A percentile compares a stretch with the other conserved stretches of the same genome.
phyloP scores from a whole-genome alignment of 371 early-diverging fungal species.

The Rhizopus arrhizus region DNA sequence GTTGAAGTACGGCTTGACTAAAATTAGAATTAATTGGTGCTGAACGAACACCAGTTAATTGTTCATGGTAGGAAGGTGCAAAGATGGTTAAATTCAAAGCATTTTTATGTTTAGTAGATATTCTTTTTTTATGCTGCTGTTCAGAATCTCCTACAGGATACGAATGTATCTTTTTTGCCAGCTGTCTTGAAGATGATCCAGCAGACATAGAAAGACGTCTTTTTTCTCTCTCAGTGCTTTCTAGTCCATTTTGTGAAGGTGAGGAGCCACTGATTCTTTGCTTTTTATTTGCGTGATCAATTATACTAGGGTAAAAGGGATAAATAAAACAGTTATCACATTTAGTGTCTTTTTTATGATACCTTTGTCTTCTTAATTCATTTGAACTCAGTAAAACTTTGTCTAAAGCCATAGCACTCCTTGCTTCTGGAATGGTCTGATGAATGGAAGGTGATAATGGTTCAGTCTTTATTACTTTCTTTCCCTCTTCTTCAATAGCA shows the following conservation, averaged over 20 bases:
- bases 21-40: slow-evolving; percentile 59
- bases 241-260: not conserved
- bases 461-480: slow-evolving; percentile 20
- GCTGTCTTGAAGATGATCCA: slow-evolving; percentile 8
- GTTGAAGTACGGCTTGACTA: slow-evolving; percentile 20
- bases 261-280: not conserved
- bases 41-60: slow-evolving; percentile 54
- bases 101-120: slow-evolving; percentile 45
- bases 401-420: slow-evolving; percentile 34
- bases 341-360: not conserved
- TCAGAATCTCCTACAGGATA: slow-evolving; percentile 9
- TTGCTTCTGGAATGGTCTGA: slow-evolving; percentile 15
- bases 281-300: slow-evolving; percentile 6
- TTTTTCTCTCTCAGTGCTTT: slow-evolving; percentile 12
- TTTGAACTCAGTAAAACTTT: slow-evolving; percentile 23
- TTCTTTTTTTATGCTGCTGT: slow-evolving; percentile 25
- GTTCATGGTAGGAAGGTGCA: slow-evolving; percentile 62
- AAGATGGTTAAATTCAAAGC: slow-evolving; percentile 60
- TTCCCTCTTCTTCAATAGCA: slow-evolving; percentile 6
- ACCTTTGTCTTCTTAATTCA: slow-evolving; percentile 24
- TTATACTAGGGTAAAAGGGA: not conserved
- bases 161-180: slow-evolving; percentile 21
- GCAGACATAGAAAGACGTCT: slow-evolving; percentile 22
- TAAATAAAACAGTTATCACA: not conserved
- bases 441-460: slow-evolving; percentile 25